Conservation (phyloP, 1,284 basidiomycete genomes). For the Sanghuangporus weigelae region DNA sequence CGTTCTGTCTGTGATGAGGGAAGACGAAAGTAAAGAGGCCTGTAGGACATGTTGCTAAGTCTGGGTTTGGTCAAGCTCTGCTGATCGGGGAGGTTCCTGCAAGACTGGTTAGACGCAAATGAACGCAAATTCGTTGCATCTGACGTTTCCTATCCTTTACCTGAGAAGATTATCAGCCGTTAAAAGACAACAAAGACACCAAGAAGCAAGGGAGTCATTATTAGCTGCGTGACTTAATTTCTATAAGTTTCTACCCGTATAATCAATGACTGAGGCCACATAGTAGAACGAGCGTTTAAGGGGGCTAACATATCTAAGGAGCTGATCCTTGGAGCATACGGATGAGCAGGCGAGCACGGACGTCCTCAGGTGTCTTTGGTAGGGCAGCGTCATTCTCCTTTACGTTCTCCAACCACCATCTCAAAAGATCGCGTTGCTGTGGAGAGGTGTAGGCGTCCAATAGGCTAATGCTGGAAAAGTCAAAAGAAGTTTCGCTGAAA, state of each 20-base stretch:
- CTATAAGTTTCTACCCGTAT: neutral
- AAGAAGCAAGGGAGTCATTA: no score
- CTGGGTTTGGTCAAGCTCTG: conserved; percentile 11
- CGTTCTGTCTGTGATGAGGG: conserved; percentile 12
- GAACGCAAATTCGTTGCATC: neutral
- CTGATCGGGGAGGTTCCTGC: conserved; percentile 6
- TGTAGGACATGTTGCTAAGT: conserved; percentile 16
- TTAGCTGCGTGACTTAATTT: no score
- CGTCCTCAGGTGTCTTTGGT: conserved; percentile 31
- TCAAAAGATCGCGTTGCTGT: conserved; percentile 42
- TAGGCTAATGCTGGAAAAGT: conserved; percentile 27
- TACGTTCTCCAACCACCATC: conserved; percentile 54
- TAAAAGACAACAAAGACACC: no score
- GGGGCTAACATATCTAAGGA: neutral
- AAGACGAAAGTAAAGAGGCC: conserved; percentile 15
- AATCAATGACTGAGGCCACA: neutral
- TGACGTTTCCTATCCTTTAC: neutral
- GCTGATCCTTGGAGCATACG: neutral
- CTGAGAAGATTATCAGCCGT: no score
- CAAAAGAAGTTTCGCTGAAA: neutral
- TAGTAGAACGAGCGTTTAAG: neutral
- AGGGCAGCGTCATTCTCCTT: conserved; percentile 36
- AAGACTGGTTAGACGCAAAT: conserved; percentile 1
- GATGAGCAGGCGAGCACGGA: conserved; percentile 21
- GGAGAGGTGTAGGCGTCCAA: conserved; percentile 33